Base-by-base conservation (phyloP, 495 filamentous ascomycete species). In the Pyrenopolyporus hunteri region DNA sequence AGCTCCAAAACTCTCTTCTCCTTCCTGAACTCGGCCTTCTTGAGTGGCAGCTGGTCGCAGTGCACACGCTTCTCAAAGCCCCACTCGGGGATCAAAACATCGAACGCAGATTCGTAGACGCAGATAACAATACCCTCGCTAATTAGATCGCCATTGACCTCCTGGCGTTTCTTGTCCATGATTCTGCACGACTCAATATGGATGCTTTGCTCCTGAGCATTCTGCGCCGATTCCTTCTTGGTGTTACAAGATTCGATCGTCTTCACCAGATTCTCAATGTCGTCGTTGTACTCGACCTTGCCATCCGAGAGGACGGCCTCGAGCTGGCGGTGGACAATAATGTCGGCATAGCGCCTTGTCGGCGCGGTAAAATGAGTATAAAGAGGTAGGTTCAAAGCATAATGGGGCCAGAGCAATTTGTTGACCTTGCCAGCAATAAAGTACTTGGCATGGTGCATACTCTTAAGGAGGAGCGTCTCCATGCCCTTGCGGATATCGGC, bases 41-140 rank as follows among this genome's bases (percentile, higher is more conserved):
- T 97, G 59, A 98, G 78, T 10, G 94, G 94, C 63, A 98, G 82
- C 79, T 98, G 94, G 71, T 98, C 94, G 70, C 94, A 98, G 74
- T 98, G 94, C 48, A 98, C 94, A 61, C 94, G 90, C 85, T 98
- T 98, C 81, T 98, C 94, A 59, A 98, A 98, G 37, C 94, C 94
- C 75, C 89, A 98, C 67, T 98, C 95, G 20, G 94, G 95, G 70
- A 98, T 98, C 57, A 98, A 84, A 50, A 98, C 91, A 73, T 98
- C 94, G 68, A 98, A 98, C 35, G 94, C 94, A 8, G 95, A 98
- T 78, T 98, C 94, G 76, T 98, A 98, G 9, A 98, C 95, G 66
- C 91, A 96, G 40, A 98, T 80, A 23, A 98, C 93, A 68, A 98
- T 93, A 47, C 94, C 95, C 71, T 97, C 95, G 77, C 89, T 93